phyloP scores from a whole-genome alignment of 352 stramenopile species.

The Pythium vanterpoolii region DNA sequence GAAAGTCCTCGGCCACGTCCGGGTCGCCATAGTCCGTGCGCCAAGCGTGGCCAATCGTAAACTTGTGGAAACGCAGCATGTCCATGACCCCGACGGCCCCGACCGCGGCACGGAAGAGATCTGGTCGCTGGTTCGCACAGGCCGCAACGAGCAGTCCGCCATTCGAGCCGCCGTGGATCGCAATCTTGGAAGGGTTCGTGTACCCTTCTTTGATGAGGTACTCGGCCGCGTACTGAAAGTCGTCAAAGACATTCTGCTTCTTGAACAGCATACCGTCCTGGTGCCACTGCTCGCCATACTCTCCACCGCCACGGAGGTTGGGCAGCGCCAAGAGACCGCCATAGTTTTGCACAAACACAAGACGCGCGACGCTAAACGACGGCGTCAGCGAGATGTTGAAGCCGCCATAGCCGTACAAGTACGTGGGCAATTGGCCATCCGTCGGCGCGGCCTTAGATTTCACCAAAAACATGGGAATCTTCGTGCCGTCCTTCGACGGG shows the following conservation, averaged over 20 bases:
- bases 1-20: conserved; percentile 73
- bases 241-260: conserved; percentile 94
- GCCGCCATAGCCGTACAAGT: conserved; percentile 94
- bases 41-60: conserved; percentile 92
- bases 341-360: conserved; percentile 90
- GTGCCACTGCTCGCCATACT: conserved; percentile 91
- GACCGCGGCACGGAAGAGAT: conserved; percentile 92
- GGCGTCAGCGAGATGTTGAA: conserved; percentile 95
- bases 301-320: conserved; percentile 93
- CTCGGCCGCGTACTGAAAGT: conserved; percentile 94
- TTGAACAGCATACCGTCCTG: conserved; percentile 92
- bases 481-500: conserved; percentile 91
- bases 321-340: conserved; percentile 90
- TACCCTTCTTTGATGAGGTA: conserved; percentile 89
- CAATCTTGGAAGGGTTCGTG: conserved; percentile 88
- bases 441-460: conserved; percentile 70
- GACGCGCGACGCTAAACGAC: conserved; percentile 81
- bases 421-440: conserved; percentile 87
- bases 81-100: conserved; percentile 93
- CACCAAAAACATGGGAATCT: conserved; percentile 95
- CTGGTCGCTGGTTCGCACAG: conserved; percentile 83
- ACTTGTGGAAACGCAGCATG: conserved; percentile 95
- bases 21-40: conserved; percentile 85
- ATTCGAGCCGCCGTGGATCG: conserved; percentile 91
- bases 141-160: conserved; percentile 93